phyloP scores from a whole-genome alignment of 73 alveolate species.

The Breviolum minutum region DNA sequence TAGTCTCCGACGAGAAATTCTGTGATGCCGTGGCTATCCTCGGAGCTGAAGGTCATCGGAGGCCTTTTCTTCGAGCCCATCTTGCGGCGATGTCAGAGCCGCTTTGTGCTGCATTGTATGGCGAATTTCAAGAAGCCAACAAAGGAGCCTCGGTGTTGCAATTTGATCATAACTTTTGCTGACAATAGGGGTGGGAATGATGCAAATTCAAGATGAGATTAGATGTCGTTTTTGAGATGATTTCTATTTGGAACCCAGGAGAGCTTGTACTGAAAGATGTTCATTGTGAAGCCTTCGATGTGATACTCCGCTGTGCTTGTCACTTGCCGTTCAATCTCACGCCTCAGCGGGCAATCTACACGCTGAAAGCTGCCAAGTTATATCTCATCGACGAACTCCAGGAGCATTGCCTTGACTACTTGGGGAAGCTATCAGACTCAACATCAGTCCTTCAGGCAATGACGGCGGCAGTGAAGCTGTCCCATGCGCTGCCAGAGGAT shows the following conservation, averaged over 20 bases:
- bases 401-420: background rate
- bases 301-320: background rate
- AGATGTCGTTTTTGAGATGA: no score
- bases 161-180: no score
- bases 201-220: background rate
- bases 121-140: background rate
- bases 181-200: background rate
- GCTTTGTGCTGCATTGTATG: constrained; percentile 23
- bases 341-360: constrained; percentile 2
- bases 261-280: constrained; percentile 10
- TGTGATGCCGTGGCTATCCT: constrained; percentile 51
- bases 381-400: background rate
- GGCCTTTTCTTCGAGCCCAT: constrained; percentile 39
- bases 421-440: background rate
- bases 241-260: no score
- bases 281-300: constrained; percentile 2
- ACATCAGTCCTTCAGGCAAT: background rate
- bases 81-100: constrained; percentile 21
- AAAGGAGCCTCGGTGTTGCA: background rate
- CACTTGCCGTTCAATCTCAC: constrained; percentile 4
- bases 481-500: background rate
- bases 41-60: constrained; percentile 22
- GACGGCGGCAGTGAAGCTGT: background rate
- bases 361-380: constrained; percentile 34
- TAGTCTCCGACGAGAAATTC: constrained; percentile 26